Conservation (phyloP, 352 stramenopile genomes). For the Poterioochromonas sp. region DNA sequence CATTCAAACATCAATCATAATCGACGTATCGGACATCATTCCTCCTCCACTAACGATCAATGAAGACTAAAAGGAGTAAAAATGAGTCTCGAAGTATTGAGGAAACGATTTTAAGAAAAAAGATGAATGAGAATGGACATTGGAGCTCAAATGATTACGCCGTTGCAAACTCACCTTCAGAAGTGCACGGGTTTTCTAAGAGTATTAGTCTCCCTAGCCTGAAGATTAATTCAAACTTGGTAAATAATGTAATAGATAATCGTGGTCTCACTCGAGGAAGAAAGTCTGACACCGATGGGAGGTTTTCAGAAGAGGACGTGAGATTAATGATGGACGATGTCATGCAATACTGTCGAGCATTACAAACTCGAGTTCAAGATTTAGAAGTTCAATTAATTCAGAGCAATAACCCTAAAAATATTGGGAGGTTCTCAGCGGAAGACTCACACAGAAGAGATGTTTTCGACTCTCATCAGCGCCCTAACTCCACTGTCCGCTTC, state of each 20-base stretch:
- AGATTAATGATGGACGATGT: background rate
- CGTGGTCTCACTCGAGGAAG: too few species aligned
- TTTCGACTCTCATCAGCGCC: background rate
- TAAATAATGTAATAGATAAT: background rate
- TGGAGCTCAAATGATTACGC: background rate
- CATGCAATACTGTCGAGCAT: background rate
- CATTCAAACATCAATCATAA: background rate
- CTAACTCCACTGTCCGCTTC: too few species aligned
- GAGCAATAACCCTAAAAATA: background rate
- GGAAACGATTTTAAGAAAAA: slow-evolving; percentile 6
- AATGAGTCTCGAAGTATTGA: slow-evolving; percentile 7
- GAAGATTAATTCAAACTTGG: background rate
- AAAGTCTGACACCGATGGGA: background rate
- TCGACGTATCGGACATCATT: background rate
- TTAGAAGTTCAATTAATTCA: background rate
- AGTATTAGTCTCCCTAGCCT: background rate
- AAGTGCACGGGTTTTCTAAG: background rate
- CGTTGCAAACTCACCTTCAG: background rate
- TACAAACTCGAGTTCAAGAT: slow-evolving; percentile 5
- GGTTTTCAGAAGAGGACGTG: background rate
- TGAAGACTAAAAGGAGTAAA: background rate
- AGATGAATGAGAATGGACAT: background rate
- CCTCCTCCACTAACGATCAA: background rate
- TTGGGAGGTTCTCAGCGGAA: background rate
- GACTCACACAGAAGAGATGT: background rate